Conservation (phyloP, 176 grass and related monocot genomes). For the Pontederia paniculata region DNA sequence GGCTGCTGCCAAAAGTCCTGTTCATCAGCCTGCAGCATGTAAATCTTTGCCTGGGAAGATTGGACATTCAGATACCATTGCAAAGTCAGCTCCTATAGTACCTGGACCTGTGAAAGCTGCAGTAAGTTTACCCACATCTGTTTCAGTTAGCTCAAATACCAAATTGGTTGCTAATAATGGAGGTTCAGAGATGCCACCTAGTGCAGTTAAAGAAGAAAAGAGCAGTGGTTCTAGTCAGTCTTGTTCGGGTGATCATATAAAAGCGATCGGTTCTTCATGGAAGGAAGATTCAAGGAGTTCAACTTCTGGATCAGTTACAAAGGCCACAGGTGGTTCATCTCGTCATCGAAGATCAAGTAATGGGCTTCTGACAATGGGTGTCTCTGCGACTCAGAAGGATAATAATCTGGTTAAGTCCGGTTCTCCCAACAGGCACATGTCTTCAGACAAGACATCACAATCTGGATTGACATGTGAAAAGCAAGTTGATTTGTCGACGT, state of each 20-base stretch:
- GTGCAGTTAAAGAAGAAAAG: slow-evolving; percentile 48
- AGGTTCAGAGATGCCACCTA: slow-evolving; percentile 26
- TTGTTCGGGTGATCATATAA: slow-evolving; percentile 77
- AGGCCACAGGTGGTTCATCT: slow-evolving; percentile 44
- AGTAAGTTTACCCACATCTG: slow-evolving; percentile 13
- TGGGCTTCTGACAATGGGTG: slow-evolving; percentile 20
- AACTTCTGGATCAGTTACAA: slow-evolving; percentile 58
- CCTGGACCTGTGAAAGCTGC: slow-evolving; percentile 27
- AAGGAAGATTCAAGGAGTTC: slow-evolving; percentile 76
- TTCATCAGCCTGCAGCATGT: slow-evolving; percentile 16
- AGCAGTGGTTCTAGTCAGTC: slow-evolving; percentile 88
- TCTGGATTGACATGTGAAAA: slow-evolving; percentile 49
- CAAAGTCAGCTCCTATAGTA: slow-evolving; percentile 20
- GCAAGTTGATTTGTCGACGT: slow-evolving; percentile 25
- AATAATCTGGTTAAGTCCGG: slow-evolving; percentile 29
- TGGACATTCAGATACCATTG: slow-evolving; percentile 22
- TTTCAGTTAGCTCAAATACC: slow-evolving; percentile 22
- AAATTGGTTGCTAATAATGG: slow-evolving; percentile 29
- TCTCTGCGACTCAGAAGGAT: slow-evolving; percentile 52
- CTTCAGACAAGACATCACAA: slow-evolving; percentile 47
- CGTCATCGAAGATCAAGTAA: slow-evolving; percentile 49
- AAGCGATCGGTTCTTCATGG: slow-evolving; percentile 45
- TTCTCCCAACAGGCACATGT: slow-evolving; percentile 28
- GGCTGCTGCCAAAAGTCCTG: slow-evolving; percentile 23
- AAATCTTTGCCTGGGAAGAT: slow-evolving; percentile 26